These are phyloP conservation scores for Macrolepiota dolichaula DNA, from an alignment of 768 basidiomycete genomes.

Conservation along the genomic window DNA sequence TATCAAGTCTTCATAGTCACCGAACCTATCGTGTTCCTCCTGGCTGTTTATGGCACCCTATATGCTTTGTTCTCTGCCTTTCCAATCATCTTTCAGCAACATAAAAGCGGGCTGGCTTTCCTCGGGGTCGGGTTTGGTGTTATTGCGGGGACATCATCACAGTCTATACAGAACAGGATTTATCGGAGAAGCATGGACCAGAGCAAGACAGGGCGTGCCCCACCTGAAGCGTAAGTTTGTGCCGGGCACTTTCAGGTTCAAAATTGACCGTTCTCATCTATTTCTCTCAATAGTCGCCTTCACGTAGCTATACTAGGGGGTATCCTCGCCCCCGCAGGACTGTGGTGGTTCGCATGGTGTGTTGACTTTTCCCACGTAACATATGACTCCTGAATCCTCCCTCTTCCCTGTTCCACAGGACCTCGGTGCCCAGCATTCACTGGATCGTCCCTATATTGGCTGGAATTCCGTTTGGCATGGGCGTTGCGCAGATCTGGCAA, in stretches of 20 bases:
- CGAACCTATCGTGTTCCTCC: constrained; percentile 59
- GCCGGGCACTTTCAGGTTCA: not conserved
- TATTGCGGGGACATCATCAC: constrained; percentile 43
- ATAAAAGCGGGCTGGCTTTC: constrained; percentile 58
- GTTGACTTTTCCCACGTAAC: constrained; percentile 11
- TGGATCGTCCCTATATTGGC: constrained; percentile 69
- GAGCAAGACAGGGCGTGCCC: constrained; percentile 45
- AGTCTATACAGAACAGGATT: constrained; percentile 51
- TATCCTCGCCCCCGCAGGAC: constrained; percentile 48
- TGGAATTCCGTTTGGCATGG: constrained; percentile 63
- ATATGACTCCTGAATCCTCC: not conserved
- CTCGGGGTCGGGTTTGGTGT: constrained; percentile 62
- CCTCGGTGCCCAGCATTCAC: constrained; percentile 46
- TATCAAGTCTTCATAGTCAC: constrained; percentile 58
- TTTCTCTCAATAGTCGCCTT: constrained; percentile 39
- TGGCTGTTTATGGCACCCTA: constrained; percentile 58
- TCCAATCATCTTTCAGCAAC: constrained; percentile 55
- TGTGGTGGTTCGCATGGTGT: constrained; percentile 70
- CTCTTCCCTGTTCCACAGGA: constrained; percentile 31
- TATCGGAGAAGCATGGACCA: constrained; percentile 48
- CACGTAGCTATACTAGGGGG: constrained; percentile 56
- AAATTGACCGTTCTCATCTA: not conserved
- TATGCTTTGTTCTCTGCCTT: constrained; percentile 65
- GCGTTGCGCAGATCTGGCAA: constrained; percentile 63
- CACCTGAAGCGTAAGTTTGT: constrained; percentile 54